These are phyloP conservation scores for Pseudogymnoascus sp. DNA, from an alignment of 2,329 filamentous ascomycete genomes.

Conservation along the genomic window DNA sequence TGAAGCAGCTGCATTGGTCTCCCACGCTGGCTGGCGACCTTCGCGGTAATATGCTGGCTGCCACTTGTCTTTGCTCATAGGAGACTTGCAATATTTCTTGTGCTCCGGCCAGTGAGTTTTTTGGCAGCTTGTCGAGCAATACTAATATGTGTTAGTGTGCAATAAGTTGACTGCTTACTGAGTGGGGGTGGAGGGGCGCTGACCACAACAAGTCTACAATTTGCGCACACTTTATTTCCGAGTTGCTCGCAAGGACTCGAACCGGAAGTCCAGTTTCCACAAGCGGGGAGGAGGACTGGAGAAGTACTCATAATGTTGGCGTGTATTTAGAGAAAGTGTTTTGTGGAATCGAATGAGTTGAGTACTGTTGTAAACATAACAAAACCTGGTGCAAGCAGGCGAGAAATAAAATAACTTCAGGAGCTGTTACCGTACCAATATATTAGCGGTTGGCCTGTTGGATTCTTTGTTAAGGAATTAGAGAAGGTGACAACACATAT, in stretches of 20 bases:
- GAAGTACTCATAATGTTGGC: constrained; percentile 6
- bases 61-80: constrained; percentile 16
- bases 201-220: constrained; percentile 11
- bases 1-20: not conserved
- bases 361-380: not conserved
- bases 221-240: constrained; percentile 7
- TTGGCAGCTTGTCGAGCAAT: constrained; percentile 15
- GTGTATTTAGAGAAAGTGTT: not conserved
- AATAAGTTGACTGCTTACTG: not conserved
- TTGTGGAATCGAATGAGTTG: not conserved
- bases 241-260: constrained; percentile 6
- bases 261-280: constrained; percentile 11
- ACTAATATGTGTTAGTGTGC: constrained; percentile 12
- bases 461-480: not conserved
- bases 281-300: constrained; percentile 10
- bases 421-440: not conserved
- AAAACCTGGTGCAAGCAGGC: not conserved
- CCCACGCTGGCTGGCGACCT: constrained; percentile 11
- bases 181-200: not conserved
- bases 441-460: too few relatives aligned
- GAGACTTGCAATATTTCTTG: constrained; percentile 16
- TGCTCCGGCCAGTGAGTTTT: constrained; percentile 16
- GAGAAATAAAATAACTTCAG: not conserved
- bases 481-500: not conserved
- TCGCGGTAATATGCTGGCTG: constrained; percentile 14